phyloP scores from a whole-genome alignment of 169 alveolate species.

The Eimeria acervulina region DNA sequence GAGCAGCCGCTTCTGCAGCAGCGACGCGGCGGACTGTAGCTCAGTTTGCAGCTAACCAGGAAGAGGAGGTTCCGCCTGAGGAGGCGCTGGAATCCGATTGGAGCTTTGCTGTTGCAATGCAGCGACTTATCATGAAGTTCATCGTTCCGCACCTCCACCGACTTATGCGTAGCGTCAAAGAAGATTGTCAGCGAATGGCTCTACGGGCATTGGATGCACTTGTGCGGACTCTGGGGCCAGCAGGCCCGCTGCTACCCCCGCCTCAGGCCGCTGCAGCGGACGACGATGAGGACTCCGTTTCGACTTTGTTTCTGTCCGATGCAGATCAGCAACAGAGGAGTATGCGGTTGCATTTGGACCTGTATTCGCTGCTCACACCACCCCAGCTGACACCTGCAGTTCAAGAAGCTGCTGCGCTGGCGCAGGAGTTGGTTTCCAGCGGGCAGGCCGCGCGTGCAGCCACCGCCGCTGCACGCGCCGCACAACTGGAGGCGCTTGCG shows the following conservation, averaged over 20 bases:
- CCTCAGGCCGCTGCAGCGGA: neutral
- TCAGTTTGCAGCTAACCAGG: neutral
- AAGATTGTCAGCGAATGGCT: constrained; percentile 55
- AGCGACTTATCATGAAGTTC: constrained; percentile 22
- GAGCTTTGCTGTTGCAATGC: constrained; percentile 53
- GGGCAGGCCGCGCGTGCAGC: constrained; percentile 47
- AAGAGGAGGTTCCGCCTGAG: neutral
- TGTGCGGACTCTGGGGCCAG: constrained; percentile 66
- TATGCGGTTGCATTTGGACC: constrained; percentile 66
- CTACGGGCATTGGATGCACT: constrained; percentile 43
- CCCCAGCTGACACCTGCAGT: constrained; percentile 47
- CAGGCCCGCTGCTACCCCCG: constrained; percentile 73
- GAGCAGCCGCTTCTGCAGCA: constrained; percentile 66
- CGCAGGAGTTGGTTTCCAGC: constrained; percentile 67
- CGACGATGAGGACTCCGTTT: constrained; percentile 6
- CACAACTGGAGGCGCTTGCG: constrained; percentile 54
- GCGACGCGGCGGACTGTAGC: constrained; percentile 29
- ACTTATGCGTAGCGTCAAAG: constrained; percentile 15
- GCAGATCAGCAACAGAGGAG: constrained; percentile 51
- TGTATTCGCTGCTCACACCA: constrained; percentile 54
- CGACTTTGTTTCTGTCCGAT: constrained; percentile 30
- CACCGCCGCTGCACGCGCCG: constrained; percentile 18
- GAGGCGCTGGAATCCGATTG: constrained; percentile 1
- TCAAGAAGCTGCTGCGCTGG: constrained; percentile 48
- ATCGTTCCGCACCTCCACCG: constrained; percentile 66